A percentile compares a stretch with the other conserved stretches of the same genome.
These are phyloP conservation scores for Termitomyces sp. DNA, from an alignment of 768 basidiomycete species.

Conservation along the genomic window DNA sequence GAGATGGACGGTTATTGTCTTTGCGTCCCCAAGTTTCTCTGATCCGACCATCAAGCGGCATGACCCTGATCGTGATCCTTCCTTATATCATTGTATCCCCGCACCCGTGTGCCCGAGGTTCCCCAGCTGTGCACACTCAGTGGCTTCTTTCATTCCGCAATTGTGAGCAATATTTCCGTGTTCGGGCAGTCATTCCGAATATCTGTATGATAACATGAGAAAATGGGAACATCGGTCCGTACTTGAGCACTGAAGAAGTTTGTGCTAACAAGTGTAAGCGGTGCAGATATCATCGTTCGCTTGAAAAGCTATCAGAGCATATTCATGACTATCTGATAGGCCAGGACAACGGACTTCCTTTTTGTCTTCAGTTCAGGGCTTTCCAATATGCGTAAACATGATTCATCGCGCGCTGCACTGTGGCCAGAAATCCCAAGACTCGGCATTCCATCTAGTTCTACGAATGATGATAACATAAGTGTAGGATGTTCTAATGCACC, in stretches of 20 bases:
- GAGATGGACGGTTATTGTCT: constrained; percentile 14
- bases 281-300: background rate
- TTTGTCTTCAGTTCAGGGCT: background rate
- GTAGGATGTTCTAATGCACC: background rate
- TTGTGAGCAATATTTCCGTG: background rate
- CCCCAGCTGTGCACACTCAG: too few relatives aligned
- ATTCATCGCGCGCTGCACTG: background rate
- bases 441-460: background rate
- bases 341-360: background rate
- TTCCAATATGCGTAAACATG: background rate
- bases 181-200: background rate
- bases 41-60: background rate
- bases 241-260: background rate
- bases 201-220: background rate
- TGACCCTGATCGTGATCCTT: constrained; percentile 1
- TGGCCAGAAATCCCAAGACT: background rate
- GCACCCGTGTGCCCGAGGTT: background rate
- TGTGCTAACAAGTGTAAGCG: background rate
- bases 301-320: background rate
- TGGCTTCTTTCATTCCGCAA: background rate
- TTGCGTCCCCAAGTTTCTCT: background rate
- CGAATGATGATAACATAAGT: too few relatives aligned
- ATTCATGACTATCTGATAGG: background rate
- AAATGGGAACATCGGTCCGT: background rate
- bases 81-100: background rate